These are phyloP conservation scores for Phoma sp. DNA, from an alignment of 2,329 filamentous ascomycete genomes.

Conservation along the genomic window DNA sequence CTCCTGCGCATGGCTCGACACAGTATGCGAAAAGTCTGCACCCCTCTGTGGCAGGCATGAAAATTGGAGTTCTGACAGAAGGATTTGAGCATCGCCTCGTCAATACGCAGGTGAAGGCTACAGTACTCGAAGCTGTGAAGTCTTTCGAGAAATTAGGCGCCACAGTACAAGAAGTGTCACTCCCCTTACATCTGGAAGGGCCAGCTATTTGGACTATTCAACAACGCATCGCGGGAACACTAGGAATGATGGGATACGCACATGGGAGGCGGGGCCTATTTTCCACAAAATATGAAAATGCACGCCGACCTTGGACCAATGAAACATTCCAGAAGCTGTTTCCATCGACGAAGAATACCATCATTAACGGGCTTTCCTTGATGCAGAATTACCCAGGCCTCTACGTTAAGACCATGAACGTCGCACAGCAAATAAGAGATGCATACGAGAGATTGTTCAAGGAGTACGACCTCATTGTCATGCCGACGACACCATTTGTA, in stretches of 20 bases:
- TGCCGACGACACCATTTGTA: conserved; percentile 49
- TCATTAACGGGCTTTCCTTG: conserved; percentile 53
- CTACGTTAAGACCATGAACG: conserved; percentile 53
- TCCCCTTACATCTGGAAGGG: conserved; percentile 50
- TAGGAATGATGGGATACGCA: conserved; percentile 28
- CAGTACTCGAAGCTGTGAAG: conserved; percentile 51
- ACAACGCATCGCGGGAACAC: conserved; percentile 10
- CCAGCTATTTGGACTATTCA: conserved; percentile 49
- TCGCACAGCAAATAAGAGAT: conserved; percentile 50
- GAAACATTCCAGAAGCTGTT: conserved; percentile 56
- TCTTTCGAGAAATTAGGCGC: conserved; percentile 54
- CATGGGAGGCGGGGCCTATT: conserved; percentile 57
- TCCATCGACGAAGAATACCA: conserved; percentile 57
- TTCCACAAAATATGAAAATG: conserved; percentile 33
- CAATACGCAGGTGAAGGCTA: conserved; percentile 49
- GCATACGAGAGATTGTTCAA: conserved; percentile 49
- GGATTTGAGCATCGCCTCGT: conserved; percentile 41
- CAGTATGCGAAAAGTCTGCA: conserved; percentile 25
- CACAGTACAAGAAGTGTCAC: conserved; percentile 46
- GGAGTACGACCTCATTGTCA: conserved; percentile 51
- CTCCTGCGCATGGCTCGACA: conserved; percentile 33
- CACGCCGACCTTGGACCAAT: conserved; percentile 8
- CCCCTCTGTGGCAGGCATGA: conserved; percentile 29
- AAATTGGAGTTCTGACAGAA: conserved; percentile 37
- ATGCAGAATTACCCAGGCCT: conserved; percentile 48